phyloP scores from a whole-genome alignment of 78 protist species.

The Isochrysis galbana region DNA sequence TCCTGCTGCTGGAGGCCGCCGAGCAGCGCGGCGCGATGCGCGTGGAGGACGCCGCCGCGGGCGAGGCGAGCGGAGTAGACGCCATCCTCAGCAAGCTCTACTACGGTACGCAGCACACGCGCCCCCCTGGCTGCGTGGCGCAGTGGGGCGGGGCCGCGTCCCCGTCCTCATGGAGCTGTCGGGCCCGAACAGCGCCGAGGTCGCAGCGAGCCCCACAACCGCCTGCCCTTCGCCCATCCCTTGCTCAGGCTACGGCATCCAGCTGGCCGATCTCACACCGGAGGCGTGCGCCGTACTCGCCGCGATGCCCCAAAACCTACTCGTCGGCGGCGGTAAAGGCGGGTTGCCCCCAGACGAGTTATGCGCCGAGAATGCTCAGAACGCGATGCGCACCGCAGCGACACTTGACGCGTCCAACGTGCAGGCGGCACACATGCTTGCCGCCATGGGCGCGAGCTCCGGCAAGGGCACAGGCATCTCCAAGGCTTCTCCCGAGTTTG shows the following conservation, averaged over 20 bases:
- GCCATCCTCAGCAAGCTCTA: neutral
- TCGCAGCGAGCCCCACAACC: too few species aligned
- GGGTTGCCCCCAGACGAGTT: neutral
- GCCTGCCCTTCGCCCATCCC: too few species aligned
- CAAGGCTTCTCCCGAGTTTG: neutral
- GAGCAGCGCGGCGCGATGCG: neutral
- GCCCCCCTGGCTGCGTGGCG: neutral
- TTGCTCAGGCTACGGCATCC: neutral
- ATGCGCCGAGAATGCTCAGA: neutral
- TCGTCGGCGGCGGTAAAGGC: neutral
- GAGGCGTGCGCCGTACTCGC: neutral
- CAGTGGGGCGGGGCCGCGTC: neutral
- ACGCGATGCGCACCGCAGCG: neutral
- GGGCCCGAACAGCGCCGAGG: too few species aligned
- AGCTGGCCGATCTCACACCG: neutral
- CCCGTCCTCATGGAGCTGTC: too few species aligned
- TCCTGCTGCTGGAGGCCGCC: neutral
- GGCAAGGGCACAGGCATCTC: neutral
- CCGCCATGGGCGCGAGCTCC: neutral
- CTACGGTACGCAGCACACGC: neutral
- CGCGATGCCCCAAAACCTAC: neutral
- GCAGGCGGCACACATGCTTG: constrained; percentile 7
- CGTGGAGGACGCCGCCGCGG: too few species aligned
- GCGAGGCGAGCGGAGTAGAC: neutral
- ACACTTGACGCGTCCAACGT: neutral